Evolutionary conservation across 106 monocot genomes (phyloP).

Genomic region (Hemerocallis citrina): DNA sequence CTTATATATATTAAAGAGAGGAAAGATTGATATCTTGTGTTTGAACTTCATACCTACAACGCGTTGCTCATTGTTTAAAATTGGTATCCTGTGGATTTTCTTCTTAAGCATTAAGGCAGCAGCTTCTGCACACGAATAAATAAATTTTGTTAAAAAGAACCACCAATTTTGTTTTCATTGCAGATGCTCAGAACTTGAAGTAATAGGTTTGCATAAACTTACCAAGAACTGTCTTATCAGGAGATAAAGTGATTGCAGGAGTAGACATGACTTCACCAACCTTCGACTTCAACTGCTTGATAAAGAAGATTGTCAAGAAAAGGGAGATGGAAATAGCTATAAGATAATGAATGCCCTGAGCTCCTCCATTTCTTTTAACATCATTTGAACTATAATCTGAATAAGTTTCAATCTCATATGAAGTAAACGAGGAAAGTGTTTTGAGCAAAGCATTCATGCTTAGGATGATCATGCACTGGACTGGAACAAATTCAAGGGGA

Average conservation of each 20-base stretch:
- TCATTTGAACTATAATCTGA: no score
- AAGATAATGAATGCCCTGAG: no score
- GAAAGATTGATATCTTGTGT: background rate
- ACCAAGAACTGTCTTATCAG: slow-evolving; percentile 79
- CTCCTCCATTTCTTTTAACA: no score
- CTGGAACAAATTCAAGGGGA: no score
- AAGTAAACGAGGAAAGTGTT: no score
- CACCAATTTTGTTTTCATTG: background rate
- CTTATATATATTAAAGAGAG: background rate
- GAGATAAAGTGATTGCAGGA: slow-evolving; percentile 68
- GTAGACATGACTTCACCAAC: slow-evolving; percentile 83
- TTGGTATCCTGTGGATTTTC: slow-evolving; percentile 58
- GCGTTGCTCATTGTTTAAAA: slow-evolving; percentile 23
- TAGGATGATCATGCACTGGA: no score
- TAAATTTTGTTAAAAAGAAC: no score
- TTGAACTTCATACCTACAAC: slow-evolving; percentile 33
- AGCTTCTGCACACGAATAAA: slow-evolving; percentile 43
- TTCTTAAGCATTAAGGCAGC: slow-evolving; percentile 58
- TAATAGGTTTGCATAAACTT: slow-evolving; percentile 4
- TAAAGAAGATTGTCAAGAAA: slow-evolving; percentile 1
- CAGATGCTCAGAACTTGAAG: background rate
- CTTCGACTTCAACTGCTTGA: slow-evolving; percentile 58
- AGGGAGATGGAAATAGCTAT: background rate
- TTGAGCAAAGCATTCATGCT: no score
- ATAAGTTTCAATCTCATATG: no score